Percentiles rank a stretch among this genome's conserved stretches.
Evolutionary conservation across 2,329 filamentous ascomycete species (phyloP).

Genomic region (Venturia effusa): DNA sequence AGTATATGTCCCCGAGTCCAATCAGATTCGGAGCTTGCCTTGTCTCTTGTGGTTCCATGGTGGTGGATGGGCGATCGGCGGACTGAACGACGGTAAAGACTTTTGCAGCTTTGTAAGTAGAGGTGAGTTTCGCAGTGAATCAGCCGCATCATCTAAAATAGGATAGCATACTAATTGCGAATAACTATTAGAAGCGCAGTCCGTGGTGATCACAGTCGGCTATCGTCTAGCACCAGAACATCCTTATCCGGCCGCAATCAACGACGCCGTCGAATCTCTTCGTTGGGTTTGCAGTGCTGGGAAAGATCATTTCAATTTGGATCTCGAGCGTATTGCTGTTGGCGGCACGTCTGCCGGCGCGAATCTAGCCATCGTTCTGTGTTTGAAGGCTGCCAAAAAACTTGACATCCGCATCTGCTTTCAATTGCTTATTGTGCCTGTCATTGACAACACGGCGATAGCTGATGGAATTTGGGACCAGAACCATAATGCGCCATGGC

Average conservation of each 20-base stretch:
- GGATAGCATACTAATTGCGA: neutral
- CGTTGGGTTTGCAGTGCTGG: neutral
- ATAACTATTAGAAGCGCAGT: neutral
- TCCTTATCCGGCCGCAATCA: neutral
- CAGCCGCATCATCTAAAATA: neutral
- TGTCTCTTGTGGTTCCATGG: constrained; percentile 30
- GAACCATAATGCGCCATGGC: constrained; percentile 21
- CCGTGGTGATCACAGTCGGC: constrained; percentile 3
- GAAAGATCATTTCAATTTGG: neutral
- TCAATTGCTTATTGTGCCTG: constrained; percentile 23
- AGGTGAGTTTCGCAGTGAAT: constrained; percentile 19
- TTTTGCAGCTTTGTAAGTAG: constrained; percentile 15
- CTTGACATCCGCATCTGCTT: constrained; percentile 10
- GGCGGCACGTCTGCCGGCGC: constrained; percentile 11
- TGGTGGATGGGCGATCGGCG: constrained; percentile 30
- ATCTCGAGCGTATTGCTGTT: neutral
- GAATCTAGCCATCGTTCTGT: constrained; percentile 14
- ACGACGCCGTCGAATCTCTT: neutral
- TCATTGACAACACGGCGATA: constrained; percentile 27
- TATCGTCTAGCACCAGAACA: neutral
- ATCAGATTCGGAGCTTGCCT: constrained; percentile 23
- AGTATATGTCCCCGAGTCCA: constrained; percentile 21
- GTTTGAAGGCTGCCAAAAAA: constrained; percentile 14
- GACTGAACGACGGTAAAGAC: constrained; percentile 23
- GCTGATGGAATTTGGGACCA: constrained; percentile 14